Conservation (phyloP, 176 grass and related monocot genomes). For the Canna indica region DNA sequence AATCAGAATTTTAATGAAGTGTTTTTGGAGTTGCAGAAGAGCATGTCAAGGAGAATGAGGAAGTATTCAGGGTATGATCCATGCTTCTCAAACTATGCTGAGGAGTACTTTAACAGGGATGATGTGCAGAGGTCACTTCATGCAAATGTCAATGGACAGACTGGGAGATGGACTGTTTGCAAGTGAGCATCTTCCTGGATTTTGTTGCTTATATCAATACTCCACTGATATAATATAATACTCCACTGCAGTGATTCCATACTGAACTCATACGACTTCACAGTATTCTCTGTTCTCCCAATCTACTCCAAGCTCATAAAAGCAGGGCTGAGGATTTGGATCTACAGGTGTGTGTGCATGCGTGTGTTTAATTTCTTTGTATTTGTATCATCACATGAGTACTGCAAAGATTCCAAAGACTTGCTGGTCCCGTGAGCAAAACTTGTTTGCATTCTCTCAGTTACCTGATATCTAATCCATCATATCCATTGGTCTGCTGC, state of each 20-base stretch:
- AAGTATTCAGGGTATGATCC: conserved; percentile 64
- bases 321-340: conserved; percentile 68
- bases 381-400: background rate
- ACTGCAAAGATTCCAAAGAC: background rate
- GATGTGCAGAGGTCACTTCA: conserved; percentile 62
- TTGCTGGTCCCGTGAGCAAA: background rate
- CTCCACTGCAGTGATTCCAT: conserved; percentile 42
- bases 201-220: background rate
- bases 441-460: background rate
- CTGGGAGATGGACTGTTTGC: conserved; percentile 47
- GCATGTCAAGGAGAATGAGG: conserved; percentile 12
- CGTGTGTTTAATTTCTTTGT: background rate
- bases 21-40: background rate
- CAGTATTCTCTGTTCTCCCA: conserved; percentile 51
- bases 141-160: conserved; percentile 38
- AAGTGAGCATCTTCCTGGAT: conserved; percentile 32
- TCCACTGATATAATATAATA: background rate
- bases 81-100: conserved; percentile 56
- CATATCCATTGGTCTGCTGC: background rate
- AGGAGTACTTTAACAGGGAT: conserved; percentile 62
- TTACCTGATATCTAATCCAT: background rate
- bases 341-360: conserved; percentile 54
- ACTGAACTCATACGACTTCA: conserved; percentile 46
- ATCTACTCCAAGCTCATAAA: conserved; percentile 76
- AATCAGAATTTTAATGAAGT: no score